Base-by-base conservation (phyloP, 352 stramenopile genomes). In the Lagenidium sp. region DNA sequence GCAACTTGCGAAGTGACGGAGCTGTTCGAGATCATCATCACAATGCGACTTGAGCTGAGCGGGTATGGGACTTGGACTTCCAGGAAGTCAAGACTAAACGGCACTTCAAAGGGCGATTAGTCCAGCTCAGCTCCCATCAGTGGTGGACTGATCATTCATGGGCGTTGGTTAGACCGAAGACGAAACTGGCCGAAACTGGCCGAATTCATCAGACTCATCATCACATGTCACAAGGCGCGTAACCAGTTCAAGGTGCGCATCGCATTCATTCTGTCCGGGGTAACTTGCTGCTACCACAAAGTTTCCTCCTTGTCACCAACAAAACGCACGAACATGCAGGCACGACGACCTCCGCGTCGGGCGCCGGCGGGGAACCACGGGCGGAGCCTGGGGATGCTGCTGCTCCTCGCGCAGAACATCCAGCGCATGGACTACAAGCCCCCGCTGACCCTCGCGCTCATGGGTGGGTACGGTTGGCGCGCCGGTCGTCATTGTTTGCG, bases 371-470 rank as follows among this genome's bases (percentile, higher is more conserved):
- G n/a, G n/a, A n/a, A n/a, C n/a, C 22, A 35, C n/a, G 54, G 47
- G 13, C 54, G 40, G 25, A 26, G 39, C 26, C 22, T 54, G 25
- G 41, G 49, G 54, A 32, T 63, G 43, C 36, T 56, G 25, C 4
- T 63, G 13, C 54, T 63, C 49, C 42, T 71, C 32, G 40, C 77
- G 50, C 54, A 64, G 13, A 57, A 75, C 3, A 51, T 90, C 24
- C 54, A 80, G 23, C 36, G 63, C 30, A 43, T 90, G 44, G 72
- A 87, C 19, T 49, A 60, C 30, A 90, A 90, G 55, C 57, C 57
- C 24, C 57, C 57, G n/a, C 26, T 67, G 16, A 67, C 57, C 18
- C 53, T 67, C 13, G 46, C 22, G 1, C 43, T 63, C 21, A 60
- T 60, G 19, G 57, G 57, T 67, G 20, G n/a, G 50, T 16, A 3